These are phyloP conservation scores for Schrenkiella parvula DNA, from an alignment of 345 rosid genomes.

Conservation along the genomic window DNA sequence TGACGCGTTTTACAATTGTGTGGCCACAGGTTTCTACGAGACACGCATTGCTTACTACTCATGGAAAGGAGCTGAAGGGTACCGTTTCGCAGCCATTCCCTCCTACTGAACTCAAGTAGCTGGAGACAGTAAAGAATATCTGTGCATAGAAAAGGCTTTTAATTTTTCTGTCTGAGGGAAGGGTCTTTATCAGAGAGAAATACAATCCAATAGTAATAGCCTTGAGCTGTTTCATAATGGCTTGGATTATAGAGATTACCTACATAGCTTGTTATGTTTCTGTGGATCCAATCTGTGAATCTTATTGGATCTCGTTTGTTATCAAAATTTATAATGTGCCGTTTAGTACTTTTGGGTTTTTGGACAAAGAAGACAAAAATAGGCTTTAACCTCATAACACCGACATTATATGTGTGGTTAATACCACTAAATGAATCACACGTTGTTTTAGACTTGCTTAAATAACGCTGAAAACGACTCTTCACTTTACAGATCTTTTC, in stretches of 20 bases:
- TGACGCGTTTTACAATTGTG: constrained; percentile 8
- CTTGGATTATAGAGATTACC: neutral
- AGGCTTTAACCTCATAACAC: neutral
- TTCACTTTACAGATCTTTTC: too few relatives aligned
- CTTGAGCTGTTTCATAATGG: neutral
- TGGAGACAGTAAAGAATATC: neutral
- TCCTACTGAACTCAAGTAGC: constrained; percentile 42
- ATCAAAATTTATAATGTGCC: neutral
- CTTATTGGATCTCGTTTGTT: neutral
- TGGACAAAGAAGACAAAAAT: neutral
- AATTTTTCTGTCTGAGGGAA: neutral
- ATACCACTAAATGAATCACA: too few relatives aligned
- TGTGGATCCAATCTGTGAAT: constrained; percentile 6
- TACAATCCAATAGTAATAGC: neutral
- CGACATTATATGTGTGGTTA: neutral
- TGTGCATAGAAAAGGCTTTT: constrained; percentile 13
- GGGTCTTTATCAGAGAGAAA: neutral
- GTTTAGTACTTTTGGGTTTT: neutral
- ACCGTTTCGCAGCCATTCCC: constrained; percentile 78
- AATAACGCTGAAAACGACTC: too few relatives aligned
- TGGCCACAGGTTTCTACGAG: constrained; percentile 74
- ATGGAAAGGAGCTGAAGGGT: constrained; percentile 84
- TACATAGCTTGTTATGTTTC: neutral
- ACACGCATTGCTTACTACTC: constrained; percentile 85
- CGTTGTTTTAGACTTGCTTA: too few relatives aligned